Evolutionary conservation across 2,329 filamentous ascomycete species (phyloP), one percentile per base, ranked within the genome.

Genomic region (Thelonectria discophora): DNA sequence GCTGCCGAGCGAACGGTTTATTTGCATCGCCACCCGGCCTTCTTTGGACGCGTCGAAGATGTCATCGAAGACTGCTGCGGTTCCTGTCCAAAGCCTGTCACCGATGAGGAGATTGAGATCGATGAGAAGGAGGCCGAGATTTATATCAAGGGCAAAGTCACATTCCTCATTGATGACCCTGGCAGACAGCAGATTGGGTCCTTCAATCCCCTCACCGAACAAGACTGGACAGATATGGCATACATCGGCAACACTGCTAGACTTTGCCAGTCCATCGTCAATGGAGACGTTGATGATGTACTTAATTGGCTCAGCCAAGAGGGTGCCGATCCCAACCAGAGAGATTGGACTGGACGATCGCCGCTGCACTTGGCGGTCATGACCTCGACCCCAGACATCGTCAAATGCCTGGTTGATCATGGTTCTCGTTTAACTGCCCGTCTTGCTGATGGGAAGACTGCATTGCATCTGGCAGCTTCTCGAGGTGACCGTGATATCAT

Each of bases 211-310:
- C 82, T 94, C 39, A 94, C 90, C 0, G 88, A 92, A 43, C 84
- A 92, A 52, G 92, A 95, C 72, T 96, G 92, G 91, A 95, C 92
- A 1, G 91, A 94, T 66, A 95, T 96, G 92, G 92, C 92, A 0
- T 97, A 96, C 67, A 84, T 96, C 37, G 91, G 92, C 11, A 91
- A 93, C 66, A 94, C 91, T 1, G 88, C 87, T 39, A 82, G 85
- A 15, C 82, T 97, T 2, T 96, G 91, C 70, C 90, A 93, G 71
- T 92, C 91, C 1, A 96, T 97, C 59, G 87, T 94, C 4, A 88
- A 93, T 67, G 81, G 84, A 2, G 89, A 96, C 74, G 68, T 90
- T 3, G 88, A 91, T 39, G 84, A 87, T 64, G 90, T 96, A 3
- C 76, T 86, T 67, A 86, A 88, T 66, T 96, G 91, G 89, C 81